These are phyloP conservation scores for Citrus maxima DNA, from an alignment of 345 rosid genomes.

Conservation along the genomic window DNA sequence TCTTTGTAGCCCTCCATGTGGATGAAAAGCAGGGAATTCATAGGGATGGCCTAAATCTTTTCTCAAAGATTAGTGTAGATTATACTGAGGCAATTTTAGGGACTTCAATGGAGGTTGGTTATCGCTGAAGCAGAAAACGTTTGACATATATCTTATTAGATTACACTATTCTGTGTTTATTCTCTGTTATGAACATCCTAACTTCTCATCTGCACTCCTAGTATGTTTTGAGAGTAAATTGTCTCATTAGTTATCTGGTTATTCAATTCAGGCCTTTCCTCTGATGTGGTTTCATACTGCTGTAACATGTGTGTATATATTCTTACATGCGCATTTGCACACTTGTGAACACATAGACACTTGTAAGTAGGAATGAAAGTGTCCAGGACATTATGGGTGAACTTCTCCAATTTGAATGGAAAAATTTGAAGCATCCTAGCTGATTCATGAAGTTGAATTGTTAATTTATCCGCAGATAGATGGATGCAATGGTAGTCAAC, in stretches of 20 bases:
- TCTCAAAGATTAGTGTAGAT: slow-evolving; percentile 68
- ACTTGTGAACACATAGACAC: neutral
- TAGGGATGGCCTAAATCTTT: slow-evolving; percentile 79
- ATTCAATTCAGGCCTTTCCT: neutral
- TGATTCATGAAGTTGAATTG: neutral
- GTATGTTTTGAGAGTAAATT: neutral
- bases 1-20: slow-evolving; percentile 60
- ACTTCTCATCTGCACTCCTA: neutral
- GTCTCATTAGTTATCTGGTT: neutral
- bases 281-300: neutral
- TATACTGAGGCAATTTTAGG: slow-evolving; percentile 89
- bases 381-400: neutral
- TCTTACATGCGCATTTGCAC: neutral
- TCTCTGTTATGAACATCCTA: neutral
- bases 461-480: neutral
- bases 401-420: neutral
- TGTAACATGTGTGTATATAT: neutral
- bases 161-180: neutral
- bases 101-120: slow-evolving; percentile 53
- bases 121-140: neutral
- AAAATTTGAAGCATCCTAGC: neutral
- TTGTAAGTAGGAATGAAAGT: neutral
- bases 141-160: neutral
- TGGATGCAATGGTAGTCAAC: neutral
- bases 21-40: slow-evolving; percentile 70